Evolutionary conservation across 805 yeast species (phyloP), one percentile per base, ranked within the genome.

Genomic region (Monosporozyma yasuniensis): DNA sequence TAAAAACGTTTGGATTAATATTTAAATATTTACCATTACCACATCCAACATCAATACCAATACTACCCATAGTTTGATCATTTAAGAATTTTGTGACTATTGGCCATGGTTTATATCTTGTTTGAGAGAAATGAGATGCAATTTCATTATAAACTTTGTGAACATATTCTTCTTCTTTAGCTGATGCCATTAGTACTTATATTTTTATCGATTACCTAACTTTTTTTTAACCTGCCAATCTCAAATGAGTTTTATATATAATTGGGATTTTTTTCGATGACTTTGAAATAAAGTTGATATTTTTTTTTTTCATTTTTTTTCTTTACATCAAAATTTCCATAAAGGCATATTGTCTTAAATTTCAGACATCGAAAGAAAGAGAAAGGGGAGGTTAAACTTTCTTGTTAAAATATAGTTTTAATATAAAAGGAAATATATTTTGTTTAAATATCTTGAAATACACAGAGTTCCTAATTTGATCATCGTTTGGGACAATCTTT

Each of bases 71-170:
- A 0, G 63, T 52, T 57, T 78, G 77, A 1, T 66, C 56, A 10
- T 57, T 61, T 43, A 93, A 67, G 61, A 84, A 93, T 52, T 74
- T 66, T 47, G 86, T 87, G 23, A 93, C 99, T 19, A 89, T 81
- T 7, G 98, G 98, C 99, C 99, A 93, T 25, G 98, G 97, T 71
- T 72, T 91, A 69, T 90, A 93, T 45, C 99, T 68, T 0, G 99
- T 93, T 57, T 84, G 84, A 2, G 98, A 90, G 65, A 93, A 93
- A 65, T 93, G 99, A 9, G 82, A 58, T 0, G 99, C 98, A 27
- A 93, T 93, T 52, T 85, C 86, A 61, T 93, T 87, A 70, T 93
- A 93, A 10, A 93, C 96, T n/a, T 78, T 77, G 65, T 93, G 99
- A 1, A 93, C 99, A 61, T 78, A 83, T 47, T 75, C 75, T 45